Percentiles rank a stretch among this genome's conserved stretches.
Evolutionary conservation across 495 filamentous ascomycete species (phyloP).

Genomic region (Aspergillus saccharolyticus): DNA sequence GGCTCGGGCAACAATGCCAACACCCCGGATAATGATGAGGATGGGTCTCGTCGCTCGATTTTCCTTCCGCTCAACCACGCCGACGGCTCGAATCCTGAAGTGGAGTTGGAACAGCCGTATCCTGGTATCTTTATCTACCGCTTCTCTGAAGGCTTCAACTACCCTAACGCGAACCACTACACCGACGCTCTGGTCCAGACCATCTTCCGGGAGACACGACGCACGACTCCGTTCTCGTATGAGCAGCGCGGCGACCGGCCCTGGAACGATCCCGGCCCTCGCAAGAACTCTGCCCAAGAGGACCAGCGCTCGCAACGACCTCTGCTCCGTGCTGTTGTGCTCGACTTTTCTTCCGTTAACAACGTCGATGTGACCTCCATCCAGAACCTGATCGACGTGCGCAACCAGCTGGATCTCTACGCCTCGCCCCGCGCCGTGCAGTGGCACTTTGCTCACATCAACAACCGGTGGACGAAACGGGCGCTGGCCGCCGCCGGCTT

Average conservation of each 20-base stretch:
- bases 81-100: conserved; percentile 86
- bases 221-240: conserved; percentile 64
- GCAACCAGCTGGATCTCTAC: conserved; percentile 93
- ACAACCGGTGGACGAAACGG: conserved; percentile 96
- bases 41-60: conserved; percentile 55
- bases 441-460: conserved; percentile 94
- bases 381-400: conserved; percentile 93
- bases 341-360: conserved; percentile 94
- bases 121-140: conserved; percentile 97
- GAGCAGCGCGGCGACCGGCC: conserved; percentile 74
- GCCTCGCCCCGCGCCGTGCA: conserved; percentile 78
- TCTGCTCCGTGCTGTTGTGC: conserved; percentile 83
- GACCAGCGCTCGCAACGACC: conserved; percentile 55
- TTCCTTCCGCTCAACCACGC: conserved; percentile 86
- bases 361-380: conserved; percentile 93
- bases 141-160: conserved; percentile 95
- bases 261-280: conserved; percentile 91
- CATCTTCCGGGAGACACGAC: conserved; percentile 73
- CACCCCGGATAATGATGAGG: conserved; percentile 23
- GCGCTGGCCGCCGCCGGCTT: conserved; percentile 90
- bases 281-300: conserved; percentile 44
- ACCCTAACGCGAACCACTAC: conserved; percentile 90
- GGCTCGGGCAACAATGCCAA: conserved; percentile 45
- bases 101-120: conserved; percentile 74
- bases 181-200: conserved; percentile 70